These are phyloP conservation scores for Botryotinia globosa DNA, from an alignment of 2,329 filamentous ascomycete species.

Conservation along the genomic window DNA sequence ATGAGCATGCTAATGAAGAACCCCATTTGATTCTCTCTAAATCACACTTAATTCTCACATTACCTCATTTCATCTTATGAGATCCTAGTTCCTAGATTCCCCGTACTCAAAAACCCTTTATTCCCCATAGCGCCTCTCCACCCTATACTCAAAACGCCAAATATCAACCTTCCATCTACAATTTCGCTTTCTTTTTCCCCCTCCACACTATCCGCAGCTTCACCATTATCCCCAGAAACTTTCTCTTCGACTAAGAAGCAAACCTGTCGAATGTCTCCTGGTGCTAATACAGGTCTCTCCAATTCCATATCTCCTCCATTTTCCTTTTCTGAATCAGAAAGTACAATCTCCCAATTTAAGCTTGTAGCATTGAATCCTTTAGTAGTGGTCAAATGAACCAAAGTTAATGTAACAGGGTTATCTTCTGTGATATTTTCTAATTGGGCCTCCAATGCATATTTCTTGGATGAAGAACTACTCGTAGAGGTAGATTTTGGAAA, in stretches of 20 bases:
- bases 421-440: conserved; percentile 86
- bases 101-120: conserved; percentile 81
- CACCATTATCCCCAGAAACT: conserved; percentile 37
- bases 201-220: background rate
- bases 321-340: conserved; percentile 16
- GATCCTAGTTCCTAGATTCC: conserved; percentile 63
- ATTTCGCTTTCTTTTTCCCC: conserved; percentile 39
- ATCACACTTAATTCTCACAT: background rate
- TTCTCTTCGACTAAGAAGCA: conserved; percentile 56
- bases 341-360: conserved; percentile 54
- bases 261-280: conserved; percentile 63
- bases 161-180: conserved; percentile 59
- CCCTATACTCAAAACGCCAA: conserved; percentile 80
- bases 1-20: background rate
- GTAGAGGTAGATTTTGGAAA: background rate
- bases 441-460: conserved; percentile 87
- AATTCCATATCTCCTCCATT: conserved; percentile 40
- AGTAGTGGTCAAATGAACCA: conserved; percentile 54
- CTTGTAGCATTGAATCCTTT: conserved; percentile 51
- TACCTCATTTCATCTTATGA: background rate
- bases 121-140: conserved; percentile 93
- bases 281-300: conserved; percentile 58
- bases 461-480: conserved; percentile 30
- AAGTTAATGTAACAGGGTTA: conserved; percentile 73
- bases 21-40: no score